A percentile compares a stretch with the other conserved stretches of the same genome.
phyloP scores from a whole-genome alignment of 1,139 yeast species.

The Neolecta irregularis region DNA sequence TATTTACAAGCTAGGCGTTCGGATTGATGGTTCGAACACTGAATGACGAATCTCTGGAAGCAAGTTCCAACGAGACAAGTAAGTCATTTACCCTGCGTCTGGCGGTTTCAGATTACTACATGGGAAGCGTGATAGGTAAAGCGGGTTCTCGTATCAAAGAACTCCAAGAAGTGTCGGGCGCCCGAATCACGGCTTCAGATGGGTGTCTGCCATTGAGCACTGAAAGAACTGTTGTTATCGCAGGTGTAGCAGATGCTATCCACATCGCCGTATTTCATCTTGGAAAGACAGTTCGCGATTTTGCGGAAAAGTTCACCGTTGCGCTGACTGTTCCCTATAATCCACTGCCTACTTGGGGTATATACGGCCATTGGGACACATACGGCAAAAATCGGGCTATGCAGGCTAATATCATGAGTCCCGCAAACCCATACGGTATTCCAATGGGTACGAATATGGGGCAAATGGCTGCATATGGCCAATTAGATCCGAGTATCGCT shows the following conservation, averaged over 20 bases:
- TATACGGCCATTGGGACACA: slow-evolving; percentile 15
- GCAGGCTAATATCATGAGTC: slow-evolving; percentile 16
- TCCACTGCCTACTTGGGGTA: slow-evolving; percentile 16
- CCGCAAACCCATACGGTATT: slow-evolving; percentile 9
- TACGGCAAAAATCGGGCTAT: slow-evolving; percentile 10
- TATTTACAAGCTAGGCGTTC: neutral
- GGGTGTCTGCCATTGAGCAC: slow-evolving; percentile 62
- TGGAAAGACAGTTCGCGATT: slow-evolving; percentile 49
- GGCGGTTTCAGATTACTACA: slow-evolving; percentile 63
- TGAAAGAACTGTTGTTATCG: slow-evolving; percentile 55
- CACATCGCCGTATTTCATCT: slow-evolving; percentile 71
- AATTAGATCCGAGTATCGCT: slow-evolving; percentile 10
- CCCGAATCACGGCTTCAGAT: slow-evolving; percentile 63
- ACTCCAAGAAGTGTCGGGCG: slow-evolving; percentile 72
- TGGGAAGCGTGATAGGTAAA: slow-evolving; percentile 74
- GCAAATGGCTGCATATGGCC: slow-evolving; percentile 6
- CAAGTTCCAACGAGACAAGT: neutral
- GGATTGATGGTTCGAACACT: neutral
- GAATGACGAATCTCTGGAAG: slow-evolving; percentile 2
- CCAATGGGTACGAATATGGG: neutral
- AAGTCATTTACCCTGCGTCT: slow-evolving; percentile 42
- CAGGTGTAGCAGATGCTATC: slow-evolving; percentile 77
- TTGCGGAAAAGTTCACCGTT: slow-evolving; percentile 32
- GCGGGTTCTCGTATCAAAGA: slow-evolving; percentile 62
- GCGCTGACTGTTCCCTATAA: slow-evolving; percentile 12